phyloP scores from a whole-genome alignment of 441 rosid species.

The Erodium chrysanthum region DNA sequence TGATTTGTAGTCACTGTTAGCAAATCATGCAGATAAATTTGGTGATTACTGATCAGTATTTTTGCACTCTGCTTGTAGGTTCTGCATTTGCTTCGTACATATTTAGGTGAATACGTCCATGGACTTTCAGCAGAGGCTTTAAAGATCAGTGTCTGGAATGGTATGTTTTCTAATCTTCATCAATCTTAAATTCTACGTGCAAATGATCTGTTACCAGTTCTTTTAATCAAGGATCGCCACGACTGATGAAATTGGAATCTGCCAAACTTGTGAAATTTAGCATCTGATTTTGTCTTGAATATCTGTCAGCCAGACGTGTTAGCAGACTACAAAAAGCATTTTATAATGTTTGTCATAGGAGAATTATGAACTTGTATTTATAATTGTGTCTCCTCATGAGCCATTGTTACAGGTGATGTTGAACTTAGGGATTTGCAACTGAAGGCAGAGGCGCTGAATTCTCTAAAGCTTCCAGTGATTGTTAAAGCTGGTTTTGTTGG shows the following conservation, averaged over 20 bases:
- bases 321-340: background rate
- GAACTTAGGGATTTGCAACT: slow-evolving; percentile 84
- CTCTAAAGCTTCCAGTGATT: slow-evolving; percentile 77
- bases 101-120: slow-evolving; percentile 92
- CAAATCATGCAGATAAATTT: background rate
- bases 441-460: slow-evolving; percentile 87
- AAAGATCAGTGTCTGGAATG: slow-evolving; percentile 98
- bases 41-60: background rate
- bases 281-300: background rate
- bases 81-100: slow-evolving; percentile 86
- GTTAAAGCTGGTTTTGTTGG: slow-evolving; percentile 98
- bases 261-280: background rate
- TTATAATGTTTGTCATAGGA: background rate
- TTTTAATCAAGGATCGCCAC: slow-evolving; percentile 5
- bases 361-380: background rate
- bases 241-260: background rate
- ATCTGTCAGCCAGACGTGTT: background rate
- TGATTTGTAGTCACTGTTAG: too few relatives aligned
- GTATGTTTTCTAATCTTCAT: slow-evolving; percentile 27
- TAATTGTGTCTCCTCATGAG: background rate
- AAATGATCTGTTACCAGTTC: slow-evolving; percentile 12
- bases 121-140: slow-evolving; percentile 89
- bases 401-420: slow-evolving; percentile 64
- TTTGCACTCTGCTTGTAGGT: slow-evolving; percentile 40
- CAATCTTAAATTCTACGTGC: background rate